Base-by-base conservation (phyloP, 352 stramenopile species). In the Pythium scleroteichum region DNA sequence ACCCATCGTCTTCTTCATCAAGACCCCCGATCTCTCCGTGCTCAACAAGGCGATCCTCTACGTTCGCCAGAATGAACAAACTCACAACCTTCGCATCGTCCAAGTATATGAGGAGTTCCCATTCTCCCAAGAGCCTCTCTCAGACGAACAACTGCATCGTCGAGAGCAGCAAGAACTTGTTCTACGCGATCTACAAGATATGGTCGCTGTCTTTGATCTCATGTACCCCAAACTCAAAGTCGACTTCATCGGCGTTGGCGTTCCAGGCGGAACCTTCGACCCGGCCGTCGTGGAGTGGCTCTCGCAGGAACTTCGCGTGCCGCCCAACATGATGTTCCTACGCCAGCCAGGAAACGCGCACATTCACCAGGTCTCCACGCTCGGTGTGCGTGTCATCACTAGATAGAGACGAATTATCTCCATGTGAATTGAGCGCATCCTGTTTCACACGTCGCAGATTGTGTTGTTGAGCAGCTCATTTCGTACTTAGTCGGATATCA, bases 1-100 rank as follows among this genome's bases (percentile, higher is more conserved):
- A 23, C 88, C 90, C 1, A 95, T 97, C 51, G 71, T 98, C 0
- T 98, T 97, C 68, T 98, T 97, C 64, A 76, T 80, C 71, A 98
- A 98, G 73, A 60, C 73, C 3, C 81, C 88, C 3, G 77, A 97
- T 61, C 65, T 97, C 4, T 77, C 90, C 33, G 58, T 97, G 35
- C 69, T 98, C 35, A 98, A 98, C 74, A 98, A 98, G 66, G 92
- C 92, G 2, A 92, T 98, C 52, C 69, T 98, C 3, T 98, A 98
- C 64, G 91, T 98, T 41, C 84, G 85, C 23, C 79, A 88, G 48
- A 98, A 98, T 69, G 85, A 95, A 44, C 87, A 97, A 61, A 97
- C 91, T 27, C 85, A 96, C 72, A 94, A 92, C 52, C 73, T 98
- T 29, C 78, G 92, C 45, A 78, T 98, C 33, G 87, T 97, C 12